A percentile compares a stretch with the other conserved stretches of the same genome.
These are phyloP conservation scores for Hapsidospora chrysogenum DNA, from an alignment of 495 filamentous ascomycete species.

Conservation along the genomic window DNA sequence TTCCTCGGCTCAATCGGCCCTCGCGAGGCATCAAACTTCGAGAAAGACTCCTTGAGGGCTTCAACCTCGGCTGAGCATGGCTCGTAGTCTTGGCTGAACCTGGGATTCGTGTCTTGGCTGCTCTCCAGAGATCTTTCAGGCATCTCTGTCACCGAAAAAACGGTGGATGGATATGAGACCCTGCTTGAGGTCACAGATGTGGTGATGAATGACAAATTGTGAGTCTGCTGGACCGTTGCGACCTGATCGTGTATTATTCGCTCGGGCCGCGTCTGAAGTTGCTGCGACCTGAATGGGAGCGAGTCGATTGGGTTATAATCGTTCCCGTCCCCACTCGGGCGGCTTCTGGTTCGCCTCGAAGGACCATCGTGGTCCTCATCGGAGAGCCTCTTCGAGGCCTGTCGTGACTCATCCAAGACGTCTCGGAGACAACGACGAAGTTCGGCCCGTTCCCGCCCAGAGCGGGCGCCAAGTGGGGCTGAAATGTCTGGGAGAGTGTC, in stretches of 20 bases:
- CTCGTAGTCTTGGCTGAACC: not conserved
- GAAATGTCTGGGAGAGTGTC: slow-evolving; percentile 4
- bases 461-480: slow-evolving; percentile 1
- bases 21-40: not conserved
- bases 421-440: not conserved
- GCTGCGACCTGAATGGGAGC: too few relatives aligned
- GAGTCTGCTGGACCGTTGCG: too few relatives aligned
- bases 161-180: not conserved
- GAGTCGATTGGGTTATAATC: too few relatives aligned
- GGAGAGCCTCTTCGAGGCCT: not conserved
- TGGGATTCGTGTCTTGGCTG: not conserved
- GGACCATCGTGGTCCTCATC: not conserved
- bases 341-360: not conserved
- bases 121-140: not conserved
- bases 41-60: not conserved
- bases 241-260: too few relatives aligned
- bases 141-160: not conserved
- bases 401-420: not conserved
- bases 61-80: not conserved
- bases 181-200: not conserved
- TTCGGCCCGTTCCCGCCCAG: not conserved
- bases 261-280: too few relatives aligned
- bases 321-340: too few relatives aligned
- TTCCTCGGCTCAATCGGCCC: too few relatives aligned
- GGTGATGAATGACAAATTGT: too few relatives aligned